phyloP scores from a whole-genome alignment of 805 yeast species.

The Saturnispora dispora region DNA sequence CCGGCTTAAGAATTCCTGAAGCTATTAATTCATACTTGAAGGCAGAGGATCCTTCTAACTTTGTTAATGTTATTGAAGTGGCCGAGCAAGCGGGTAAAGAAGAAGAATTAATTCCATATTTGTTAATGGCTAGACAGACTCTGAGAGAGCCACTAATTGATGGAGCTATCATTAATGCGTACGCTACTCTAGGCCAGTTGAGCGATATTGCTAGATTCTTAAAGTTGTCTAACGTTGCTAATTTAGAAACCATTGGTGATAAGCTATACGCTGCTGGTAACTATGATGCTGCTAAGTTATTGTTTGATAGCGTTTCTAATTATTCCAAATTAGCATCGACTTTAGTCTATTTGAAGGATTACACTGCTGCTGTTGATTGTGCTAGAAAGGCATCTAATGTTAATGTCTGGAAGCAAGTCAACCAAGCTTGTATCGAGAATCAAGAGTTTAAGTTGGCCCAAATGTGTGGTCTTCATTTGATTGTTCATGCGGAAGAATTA shows the following conservation, averaged over 20 bases:
- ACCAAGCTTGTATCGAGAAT: slow-evolving; percentile 91
- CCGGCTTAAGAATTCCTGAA: slow-evolving; percentile 85
- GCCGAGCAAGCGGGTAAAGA: slow-evolving; percentile 94
- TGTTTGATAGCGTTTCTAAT: slow-evolving; percentile 79
- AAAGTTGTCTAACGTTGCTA: slow-evolving; percentile 85
- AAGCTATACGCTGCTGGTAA: slow-evolving; percentile 70
- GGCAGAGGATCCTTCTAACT: slow-evolving; percentile 87
- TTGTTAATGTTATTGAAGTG: slow-evolving; percentile 84
- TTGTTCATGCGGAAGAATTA: slow-evolving; percentile 95
- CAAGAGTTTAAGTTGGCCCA: slow-evolving; percentile 95
- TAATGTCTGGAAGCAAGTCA: slow-evolving; percentile 94
- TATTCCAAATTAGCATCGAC: slow-evolving; percentile 97
- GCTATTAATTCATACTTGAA: slow-evolving; percentile 86
- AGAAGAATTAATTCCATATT: slow-evolving; percentile 81
- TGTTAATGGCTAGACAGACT: slow-evolving; percentile 85
- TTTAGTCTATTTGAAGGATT: slow-evolving; percentile 81
- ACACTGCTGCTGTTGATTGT: slow-evolving; percentile 95
- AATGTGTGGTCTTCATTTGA: slow-evolving; percentile 94
- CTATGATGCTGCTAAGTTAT: slow-evolving; percentile 87
- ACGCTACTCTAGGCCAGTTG: slow-evolving; percentile 68
- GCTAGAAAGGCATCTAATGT: slow-evolving; percentile 96
- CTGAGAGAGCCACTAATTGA: slow-evolving; percentile 89
- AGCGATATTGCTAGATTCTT: slow-evolving; percentile 79
- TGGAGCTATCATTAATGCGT: slow-evolving; percentile 81
- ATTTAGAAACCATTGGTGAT: slow-evolving; percentile 87